A percentile compares a stretch with the other conserved stretches of the same genome.
Conservation (phyloP, 2,329 filamentous ascomycete species). For the Penicillium paneum region DNA sequence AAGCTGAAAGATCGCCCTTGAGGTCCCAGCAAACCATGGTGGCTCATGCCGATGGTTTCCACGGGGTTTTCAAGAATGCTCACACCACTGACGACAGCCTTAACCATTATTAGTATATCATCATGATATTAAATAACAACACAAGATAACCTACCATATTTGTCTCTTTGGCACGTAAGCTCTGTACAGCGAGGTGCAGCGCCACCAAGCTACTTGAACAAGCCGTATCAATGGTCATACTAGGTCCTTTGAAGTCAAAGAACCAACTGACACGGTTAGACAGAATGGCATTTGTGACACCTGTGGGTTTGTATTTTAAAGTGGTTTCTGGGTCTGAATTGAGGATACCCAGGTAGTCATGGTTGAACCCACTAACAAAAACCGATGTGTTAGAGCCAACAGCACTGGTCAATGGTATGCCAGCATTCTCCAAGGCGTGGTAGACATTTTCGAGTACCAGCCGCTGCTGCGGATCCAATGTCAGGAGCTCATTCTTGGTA, state of each 20-base stretch:
- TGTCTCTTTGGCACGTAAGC: slow-evolving; percentile 20
- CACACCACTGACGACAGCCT: slow-evolving; percentile 38
- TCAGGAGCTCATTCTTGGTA: slow-evolving; percentile 25
- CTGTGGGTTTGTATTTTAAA: slow-evolving; percentile 24
- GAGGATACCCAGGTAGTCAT: slow-evolving; percentile 24
- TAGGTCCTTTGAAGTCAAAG: slow-evolving; percentile 28
- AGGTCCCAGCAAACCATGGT: slow-evolving; percentile 39
- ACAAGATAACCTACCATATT: slow-evolving; percentile 19
- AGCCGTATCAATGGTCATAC: slow-evolving; percentile 40
- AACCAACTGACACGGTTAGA: slow-evolving; percentile 27
- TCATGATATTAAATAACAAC: not conserved
- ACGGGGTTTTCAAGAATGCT: slow-evolving; percentile 38
- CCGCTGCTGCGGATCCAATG: slow-evolving; percentile 35
- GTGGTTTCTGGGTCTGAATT: slow-evolving; percentile 23
- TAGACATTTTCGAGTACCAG: slow-evolving; percentile 34
- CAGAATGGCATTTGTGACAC: slow-evolving; percentile 19
- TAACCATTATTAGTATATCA: not conserved
- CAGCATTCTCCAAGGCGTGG: slow-evolving; percentile 34
- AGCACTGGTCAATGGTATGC: slow-evolving; percentile 22
- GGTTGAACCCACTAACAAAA: slow-evolving; percentile 27
- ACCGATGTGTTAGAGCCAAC: slow-evolving; percentile 28
- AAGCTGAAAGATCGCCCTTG: slow-evolving; percentile 34
- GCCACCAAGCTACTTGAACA: slow-evolving; percentile 41
- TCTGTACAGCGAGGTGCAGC: slow-evolving; percentile 40
- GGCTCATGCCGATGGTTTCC: slow-evolving; percentile 30